phyloP scores from a whole-genome alignment of 768 basidiomycete species.

The Tylopilus plumbeoviolaceoides region DNA sequence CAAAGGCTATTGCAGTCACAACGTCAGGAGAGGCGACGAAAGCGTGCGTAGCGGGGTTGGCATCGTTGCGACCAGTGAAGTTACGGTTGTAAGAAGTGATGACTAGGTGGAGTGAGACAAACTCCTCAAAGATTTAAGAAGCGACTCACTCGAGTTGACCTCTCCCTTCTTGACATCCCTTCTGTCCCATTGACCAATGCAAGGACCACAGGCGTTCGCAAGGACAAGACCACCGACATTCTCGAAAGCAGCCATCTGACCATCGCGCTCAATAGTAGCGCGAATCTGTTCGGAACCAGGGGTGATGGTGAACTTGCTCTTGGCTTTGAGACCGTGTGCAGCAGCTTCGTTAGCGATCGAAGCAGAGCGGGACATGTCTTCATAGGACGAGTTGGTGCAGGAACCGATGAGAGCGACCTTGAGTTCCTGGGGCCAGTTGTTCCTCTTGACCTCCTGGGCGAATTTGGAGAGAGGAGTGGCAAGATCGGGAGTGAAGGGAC shows the following conservation, averaged over 20 bases:
- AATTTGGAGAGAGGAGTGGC: slow-evolving; percentile 98
- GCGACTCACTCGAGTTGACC: slow-evolving; percentile 81
- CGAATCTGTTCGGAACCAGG: slow-evolving; percentile 98
- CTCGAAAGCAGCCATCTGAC: slow-evolving; percentile 87
- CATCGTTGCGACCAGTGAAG: slow-evolving; percentile 99
- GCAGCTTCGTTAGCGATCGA: slow-evolving; percentile 89
- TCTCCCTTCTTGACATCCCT: slow-evolving; percentile 96
- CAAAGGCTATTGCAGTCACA: slow-evolving; percentile 96
- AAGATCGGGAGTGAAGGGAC: slow-evolving; percentile 99
- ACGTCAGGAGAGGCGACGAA: slow-evolving; percentile 93
- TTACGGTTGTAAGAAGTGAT: slow-evolving; percentile 99
- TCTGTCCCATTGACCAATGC: slow-evolving; percentile 99
- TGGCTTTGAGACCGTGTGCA: slow-evolving; percentile 78
- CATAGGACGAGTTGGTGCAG: slow-evolving; percentile 99
- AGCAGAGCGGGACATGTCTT: slow-evolving; percentile 98
- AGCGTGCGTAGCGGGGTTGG: slow-evolving; percentile 97
- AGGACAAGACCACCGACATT: slow-evolving; percentile 87
- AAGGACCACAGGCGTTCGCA: slow-evolving; percentile 98
- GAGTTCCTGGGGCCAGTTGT: slow-evolving; percentile 95
- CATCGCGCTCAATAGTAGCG: slow-evolving; percentile 96
- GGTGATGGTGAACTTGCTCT: slow-evolving; percentile 97
- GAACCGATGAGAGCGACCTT: slow-evolving; percentile 98
- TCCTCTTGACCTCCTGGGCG: slow-evolving; percentile 85
- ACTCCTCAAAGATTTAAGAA: not conserved
- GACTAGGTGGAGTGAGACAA: slow-evolving; percentile 44